A percentile compares a stretch with the other conserved stretches of the same genome.
Evolutionary conservation across 805 yeast genomes (phyloP).

Genomic region (Spathaspora passalidarum): DNA sequence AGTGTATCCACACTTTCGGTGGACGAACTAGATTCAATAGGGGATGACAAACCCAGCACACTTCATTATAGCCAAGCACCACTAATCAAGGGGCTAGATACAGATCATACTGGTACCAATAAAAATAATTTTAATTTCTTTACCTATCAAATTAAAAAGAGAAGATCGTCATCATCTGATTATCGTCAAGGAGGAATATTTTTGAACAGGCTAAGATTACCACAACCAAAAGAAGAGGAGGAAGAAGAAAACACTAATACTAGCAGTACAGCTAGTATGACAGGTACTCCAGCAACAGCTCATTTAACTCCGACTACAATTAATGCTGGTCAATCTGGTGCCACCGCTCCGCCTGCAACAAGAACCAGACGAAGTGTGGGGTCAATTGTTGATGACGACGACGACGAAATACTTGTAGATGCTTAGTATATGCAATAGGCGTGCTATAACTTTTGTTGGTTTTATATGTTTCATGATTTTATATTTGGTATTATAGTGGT

Average conservation of each 20-base stretch:
- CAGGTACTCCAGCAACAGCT: neutral
- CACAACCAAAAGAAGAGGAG: conserved; percentile 3
- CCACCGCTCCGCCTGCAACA: neutral
- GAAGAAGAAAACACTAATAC: neutral
- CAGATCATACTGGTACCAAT: neutral
- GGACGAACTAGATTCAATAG: conserved; percentile 11
- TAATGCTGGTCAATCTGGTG: neutral
- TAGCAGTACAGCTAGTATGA: neutral
- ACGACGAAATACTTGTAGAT: conserved; percentile 19
- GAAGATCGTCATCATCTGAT: conserved; percentile 1
- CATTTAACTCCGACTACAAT: neutral
- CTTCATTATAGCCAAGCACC: neutral
- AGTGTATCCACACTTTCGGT: conserved; percentile 12
- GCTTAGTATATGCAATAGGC: conserved; percentile 12
- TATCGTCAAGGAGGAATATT: conserved; percentile 2
- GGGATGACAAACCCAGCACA: neutral
- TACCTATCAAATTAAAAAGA: conserved; percentile 4
- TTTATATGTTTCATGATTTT: neutral
- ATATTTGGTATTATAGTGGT: neutral
- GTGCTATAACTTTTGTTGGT: neutral
- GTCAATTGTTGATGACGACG: conserved; percentile 13
- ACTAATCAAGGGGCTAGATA: neutral
- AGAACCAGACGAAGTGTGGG: neutral
- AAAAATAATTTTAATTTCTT: conserved; percentile 1
- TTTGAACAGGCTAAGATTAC: conserved; percentile 5